Evolutionary conservation across 768 basidiomycete species (phyloP), one percentile per base, ranked within the genome.

Genomic region (Termitomyces eurrhizus): DNA sequence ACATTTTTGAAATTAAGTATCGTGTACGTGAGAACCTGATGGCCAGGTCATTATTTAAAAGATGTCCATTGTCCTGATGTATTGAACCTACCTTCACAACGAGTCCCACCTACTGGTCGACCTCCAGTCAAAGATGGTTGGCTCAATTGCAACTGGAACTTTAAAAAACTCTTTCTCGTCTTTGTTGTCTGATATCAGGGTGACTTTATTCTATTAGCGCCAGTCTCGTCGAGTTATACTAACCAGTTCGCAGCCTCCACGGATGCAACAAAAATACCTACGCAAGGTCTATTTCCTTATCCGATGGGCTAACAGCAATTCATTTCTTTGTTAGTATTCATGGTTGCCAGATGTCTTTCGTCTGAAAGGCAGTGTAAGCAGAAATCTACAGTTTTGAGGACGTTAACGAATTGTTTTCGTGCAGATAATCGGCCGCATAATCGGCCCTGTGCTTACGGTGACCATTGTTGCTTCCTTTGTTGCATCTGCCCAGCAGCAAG

Each of bases 291-390:
- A 26, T 36, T 37, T 59, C 51, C 39, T 33, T 50, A 39, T 33
- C 1, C 33, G 6, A 45, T 50, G 3, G 41, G 1, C 9, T 33
- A 29, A 52, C 32, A 52, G 16, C 1, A 52, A 45, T 42, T 61
- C 24, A 56, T 32, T 35, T 49, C n/a, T 46, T 42, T 35, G 18
- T 55, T 18, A 92, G 90, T 93, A 92, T 70, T 91, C 90, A 16
- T 95, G 93, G 93, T 77, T 95, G 13, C 91, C 93, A 2, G 93
- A 95, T 72, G 90, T 95, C 21, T 77, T 95, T 48, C 84, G 93
- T 44, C 58, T 94, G 63, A 86, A 93, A 78, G 90, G 91, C 65
- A 92, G 89, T 64, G 90, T 93, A 70, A 66, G 87, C 77, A n/a
- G 32, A 35, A 32, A 18, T 18, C 29, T 33, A 12, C 48, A 51